Conservation (phyloP, 2,329 filamentous ascomycete genomes). For the Shiraia sp. region DNA sequence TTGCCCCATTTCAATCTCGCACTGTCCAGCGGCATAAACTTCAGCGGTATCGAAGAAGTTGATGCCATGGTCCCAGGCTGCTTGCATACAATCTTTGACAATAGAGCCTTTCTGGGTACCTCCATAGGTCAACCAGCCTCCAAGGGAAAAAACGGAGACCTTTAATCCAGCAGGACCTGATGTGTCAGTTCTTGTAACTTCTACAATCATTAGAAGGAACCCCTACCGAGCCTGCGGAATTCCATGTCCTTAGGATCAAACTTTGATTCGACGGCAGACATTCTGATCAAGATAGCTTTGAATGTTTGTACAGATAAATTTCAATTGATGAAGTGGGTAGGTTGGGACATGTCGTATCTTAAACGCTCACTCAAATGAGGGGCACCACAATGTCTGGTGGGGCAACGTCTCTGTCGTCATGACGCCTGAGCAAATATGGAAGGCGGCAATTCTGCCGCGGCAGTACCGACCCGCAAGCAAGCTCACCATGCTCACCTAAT, state of each 20-base stretch:
- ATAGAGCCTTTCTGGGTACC: slow-evolving; percentile 53
- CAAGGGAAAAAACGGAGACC: slow-evolving; percentile 56
- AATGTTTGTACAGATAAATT: neutral
- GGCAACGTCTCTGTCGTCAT: slow-evolving; percentile 5
- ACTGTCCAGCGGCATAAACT: slow-evolving; percentile 61
- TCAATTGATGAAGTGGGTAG: neutral
- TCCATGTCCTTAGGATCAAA: slow-evolving; percentile 56
- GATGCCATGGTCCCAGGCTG: slow-evolving; percentile 55
- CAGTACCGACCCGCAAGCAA: too few species aligned
- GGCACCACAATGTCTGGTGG: slow-evolving; percentile 14
- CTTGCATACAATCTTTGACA: slow-evolving; percentile 56
- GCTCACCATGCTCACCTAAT: too few species aligned
- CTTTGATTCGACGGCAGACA: slow-evolving; percentile 49
- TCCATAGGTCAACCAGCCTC: slow-evolving; percentile 52
- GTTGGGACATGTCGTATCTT: neutral
- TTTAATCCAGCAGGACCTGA: slow-evolving; percentile 52
- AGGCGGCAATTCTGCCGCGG: neutral
- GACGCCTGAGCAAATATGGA: slow-evolving; percentile 5
- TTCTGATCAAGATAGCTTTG: slow-evolving; percentile 19
- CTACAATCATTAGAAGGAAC: too few species aligned
- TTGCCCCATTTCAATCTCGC: slow-evolving; percentile 62
- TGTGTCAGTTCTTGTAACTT: too few species aligned
- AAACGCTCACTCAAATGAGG: slow-evolving; percentile 10
- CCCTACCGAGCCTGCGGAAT: slow-evolving; percentile 48
- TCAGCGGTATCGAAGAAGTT: slow-evolving; percentile 58